Conservation (phyloP, 192 early-diverging fungal species). For the Chytriomyces sp. region DNA sequence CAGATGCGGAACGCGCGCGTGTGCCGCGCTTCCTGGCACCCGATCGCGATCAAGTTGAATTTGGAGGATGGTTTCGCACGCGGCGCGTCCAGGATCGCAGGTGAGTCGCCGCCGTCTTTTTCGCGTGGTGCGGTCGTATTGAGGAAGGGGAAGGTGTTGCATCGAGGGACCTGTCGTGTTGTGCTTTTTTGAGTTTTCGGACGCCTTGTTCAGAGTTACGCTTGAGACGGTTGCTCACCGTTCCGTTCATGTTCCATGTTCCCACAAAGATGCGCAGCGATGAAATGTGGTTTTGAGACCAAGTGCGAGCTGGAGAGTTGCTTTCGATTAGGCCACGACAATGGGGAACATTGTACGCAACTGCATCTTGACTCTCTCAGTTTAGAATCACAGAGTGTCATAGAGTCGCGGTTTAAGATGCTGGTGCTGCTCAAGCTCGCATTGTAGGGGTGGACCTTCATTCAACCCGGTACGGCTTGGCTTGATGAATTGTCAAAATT, state of each 20-base stretch:
- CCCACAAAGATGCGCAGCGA: conserved; percentile 34
- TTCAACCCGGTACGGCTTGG: too few relatives aligned
- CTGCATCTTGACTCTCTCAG: neutral
- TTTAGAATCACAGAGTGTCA: too few relatives aligned
- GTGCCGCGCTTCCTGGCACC: conserved; percentile 26
- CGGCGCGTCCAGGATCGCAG: neutral
- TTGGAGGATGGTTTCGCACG: neutral
- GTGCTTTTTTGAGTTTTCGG: too few relatives aligned
- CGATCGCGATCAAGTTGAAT: conserved; percentile 17
- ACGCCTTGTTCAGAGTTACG: too few relatives aligned
- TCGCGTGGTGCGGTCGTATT: neutral
- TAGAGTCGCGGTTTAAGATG: too few relatives aligned
- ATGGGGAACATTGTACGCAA: too few relatives aligned
- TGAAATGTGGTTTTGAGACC: conserved; percentile 1
- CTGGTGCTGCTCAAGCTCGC: too few relatives aligned
- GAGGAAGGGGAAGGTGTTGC: neutral
- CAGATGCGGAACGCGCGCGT: conserved; percentile 3
- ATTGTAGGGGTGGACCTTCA: too few relatives aligned
- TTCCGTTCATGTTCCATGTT: conserved; percentile 53
- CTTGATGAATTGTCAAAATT: too few relatives aligned
- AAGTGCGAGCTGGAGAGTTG: neutral
- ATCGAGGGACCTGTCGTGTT: neutral
- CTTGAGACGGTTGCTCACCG: conserved; percentile 8
- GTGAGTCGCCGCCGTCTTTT: neutral
- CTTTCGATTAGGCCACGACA: too few relatives aligned